Evolutionary conservation across 163 green algal species (phyloP).

Genomic region (Scenedesmus sp.): DNA sequence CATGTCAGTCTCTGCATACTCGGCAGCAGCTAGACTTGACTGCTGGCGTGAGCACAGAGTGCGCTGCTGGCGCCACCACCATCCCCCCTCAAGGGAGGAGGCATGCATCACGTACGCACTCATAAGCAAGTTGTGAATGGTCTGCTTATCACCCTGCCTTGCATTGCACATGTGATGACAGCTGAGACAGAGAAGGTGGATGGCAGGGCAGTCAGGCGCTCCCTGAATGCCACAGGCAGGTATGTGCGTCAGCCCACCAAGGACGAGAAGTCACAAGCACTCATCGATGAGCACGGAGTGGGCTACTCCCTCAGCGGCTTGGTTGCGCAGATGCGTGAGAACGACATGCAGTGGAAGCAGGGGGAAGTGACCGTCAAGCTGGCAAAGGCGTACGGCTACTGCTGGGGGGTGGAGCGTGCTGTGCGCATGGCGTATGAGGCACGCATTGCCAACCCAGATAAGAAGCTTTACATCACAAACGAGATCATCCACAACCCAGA

Average conservation of each 20-base stretch:
- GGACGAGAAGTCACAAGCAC: constrained; percentile 84
- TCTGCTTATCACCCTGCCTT: not conserved
- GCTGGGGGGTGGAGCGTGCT: constrained; percentile 99
- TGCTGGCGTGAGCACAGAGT: not conserved
- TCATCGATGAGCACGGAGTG: constrained; percentile 96
- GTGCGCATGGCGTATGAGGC: constrained; percentile 99
- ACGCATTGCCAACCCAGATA: constrained; percentile 87
- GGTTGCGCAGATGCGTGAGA: constrained; percentile 93
- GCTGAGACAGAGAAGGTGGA: constrained; percentile 69
- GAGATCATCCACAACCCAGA: constrained; percentile 99
- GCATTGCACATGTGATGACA: not conserved
- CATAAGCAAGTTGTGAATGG: not conserved
- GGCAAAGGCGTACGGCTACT: constrained; percentile 98
- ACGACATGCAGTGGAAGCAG: constrained; percentile 84
- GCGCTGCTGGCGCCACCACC: not conserved
- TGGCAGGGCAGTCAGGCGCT: constrained; percentile 88
- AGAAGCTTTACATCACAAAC: constrained; percentile 97
- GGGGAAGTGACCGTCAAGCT: constrained; percentile 92
- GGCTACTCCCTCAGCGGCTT: constrained; percentile 92
- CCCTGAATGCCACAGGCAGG: constrained; percentile 89
- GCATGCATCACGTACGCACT: not conserved
- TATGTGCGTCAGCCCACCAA: constrained; percentile 96
- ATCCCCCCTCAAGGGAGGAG: too few relatives aligned
- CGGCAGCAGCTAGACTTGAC: not conserved
- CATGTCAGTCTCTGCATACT: not conserved